Conservation (phyloP, 331 rosid genomes). For the Ulmus americana region DNA sequence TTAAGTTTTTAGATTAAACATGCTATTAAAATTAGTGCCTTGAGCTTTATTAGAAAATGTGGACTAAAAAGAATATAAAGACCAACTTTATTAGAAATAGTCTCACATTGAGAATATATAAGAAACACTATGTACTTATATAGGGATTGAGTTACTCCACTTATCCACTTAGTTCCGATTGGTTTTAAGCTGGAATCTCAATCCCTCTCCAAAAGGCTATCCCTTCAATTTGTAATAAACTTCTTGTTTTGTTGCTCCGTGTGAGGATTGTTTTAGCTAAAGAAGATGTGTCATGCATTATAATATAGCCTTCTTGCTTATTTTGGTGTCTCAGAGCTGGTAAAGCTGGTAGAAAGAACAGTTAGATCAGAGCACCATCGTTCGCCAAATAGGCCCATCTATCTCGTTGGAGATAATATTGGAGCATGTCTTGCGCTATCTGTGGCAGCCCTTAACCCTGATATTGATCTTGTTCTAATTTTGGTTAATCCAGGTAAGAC, state of each 20-base stretch:
- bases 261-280: background rate
- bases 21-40: background rate
- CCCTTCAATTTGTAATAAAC: too few relatives aligned
- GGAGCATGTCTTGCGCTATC: conserved; percentile 86
- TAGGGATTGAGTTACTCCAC: too few relatives aligned
- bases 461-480: conserved; percentile 72
- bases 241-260: background rate
- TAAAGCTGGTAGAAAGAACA: conserved; percentile 65
- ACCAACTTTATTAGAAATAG: too few relatives aligned
- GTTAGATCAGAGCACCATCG: conserved; percentile 44
- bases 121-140: too few relatives aligned
- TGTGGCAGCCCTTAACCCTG: conserved; percentile 69
- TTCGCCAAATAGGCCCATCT: conserved; percentile 69
- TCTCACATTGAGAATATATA: too few relatives aligned
- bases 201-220: too few relatives aligned
- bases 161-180: too few relatives aligned
- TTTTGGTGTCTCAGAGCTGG: conserved; percentile 49
- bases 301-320: background rate
- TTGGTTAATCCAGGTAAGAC: conserved; percentile 73
- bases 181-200: too few relatives aligned
- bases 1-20: conserved; percentile 7
- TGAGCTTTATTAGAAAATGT: background rate
- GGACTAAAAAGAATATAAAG: background rate
- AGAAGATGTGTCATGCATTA: background rate
- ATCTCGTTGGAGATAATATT: conserved; percentile 76